Evolutionary conservation across 169 alveolate genomes (phyloP).

Genomic region (Plasmodium knowlesi): DNA sequence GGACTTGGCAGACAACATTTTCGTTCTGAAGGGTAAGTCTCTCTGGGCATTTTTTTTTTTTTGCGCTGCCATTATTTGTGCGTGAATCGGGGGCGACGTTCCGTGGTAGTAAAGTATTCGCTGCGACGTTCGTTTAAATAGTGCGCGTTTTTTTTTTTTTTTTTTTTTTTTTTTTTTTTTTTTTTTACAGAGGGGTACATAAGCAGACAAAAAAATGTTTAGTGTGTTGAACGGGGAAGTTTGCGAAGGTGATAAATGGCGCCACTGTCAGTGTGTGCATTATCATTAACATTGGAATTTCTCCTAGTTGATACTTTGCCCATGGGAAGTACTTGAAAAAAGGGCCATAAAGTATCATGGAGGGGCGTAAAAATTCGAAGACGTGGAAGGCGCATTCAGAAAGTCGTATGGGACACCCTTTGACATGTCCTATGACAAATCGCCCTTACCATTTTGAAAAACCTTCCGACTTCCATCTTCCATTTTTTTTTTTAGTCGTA

Average conservation of each 20-base stretch:
- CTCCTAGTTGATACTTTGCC: not conserved
- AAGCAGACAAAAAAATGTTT: conserved; percentile 45
- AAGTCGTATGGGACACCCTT: not conserved
- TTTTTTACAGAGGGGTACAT: conserved; percentile 42
- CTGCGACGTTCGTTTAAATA: not conserved
- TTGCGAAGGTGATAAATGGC: not conserved
- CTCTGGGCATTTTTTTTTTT: not conserved
- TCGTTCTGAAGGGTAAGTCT: conserved; percentile 36
- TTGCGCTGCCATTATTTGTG: not conserved
- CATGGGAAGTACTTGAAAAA: not conserved
- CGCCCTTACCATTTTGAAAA: not conserved
- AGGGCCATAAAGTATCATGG: not conserved
- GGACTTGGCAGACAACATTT: conserved; percentile 36
- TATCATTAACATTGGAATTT: not conserved
- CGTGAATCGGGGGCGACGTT: not conserved
- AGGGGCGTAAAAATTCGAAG: not conserved
- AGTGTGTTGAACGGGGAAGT: not conserved
- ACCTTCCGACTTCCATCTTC: not conserved
- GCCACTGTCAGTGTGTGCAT: not conserved
- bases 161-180: conserved; percentile 17
- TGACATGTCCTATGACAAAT: not conserved
- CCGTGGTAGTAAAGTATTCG: not conserved
- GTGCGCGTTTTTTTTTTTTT: not conserved
- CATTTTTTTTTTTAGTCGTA: conserved; percentile 1
- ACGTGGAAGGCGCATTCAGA: not conserved